phyloP scores from a whole-genome alignment of 352 stramenopile species.

The Plasmopara muralis region DNA sequence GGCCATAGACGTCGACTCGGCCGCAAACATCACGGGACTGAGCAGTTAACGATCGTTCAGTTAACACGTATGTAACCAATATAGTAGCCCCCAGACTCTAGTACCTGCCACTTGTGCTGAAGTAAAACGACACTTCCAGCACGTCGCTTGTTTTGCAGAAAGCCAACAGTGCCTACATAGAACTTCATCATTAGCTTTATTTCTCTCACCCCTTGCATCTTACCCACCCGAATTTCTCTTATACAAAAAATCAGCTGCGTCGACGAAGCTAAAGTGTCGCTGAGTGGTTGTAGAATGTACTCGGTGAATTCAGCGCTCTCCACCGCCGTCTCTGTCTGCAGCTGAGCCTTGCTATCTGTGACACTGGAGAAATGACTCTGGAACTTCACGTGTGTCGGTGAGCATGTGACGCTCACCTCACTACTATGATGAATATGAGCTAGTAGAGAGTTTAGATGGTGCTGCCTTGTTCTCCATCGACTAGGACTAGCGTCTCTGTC shows the following conservation, averaged over 20 bases:
- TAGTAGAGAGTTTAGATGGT: constrained; percentile 67
- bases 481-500: constrained; percentile 48
- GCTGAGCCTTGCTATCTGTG: constrained; percentile 60
- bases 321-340: constrained; percentile 80
- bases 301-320: constrained; percentile 71
- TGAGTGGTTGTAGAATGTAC: constrained; percentile 45
- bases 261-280: constrained; percentile 32
- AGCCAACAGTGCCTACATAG: constrained; percentile 37
- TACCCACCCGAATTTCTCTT: constrained; percentile 63
- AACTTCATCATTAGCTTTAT: constrained; percentile 4
- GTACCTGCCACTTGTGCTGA: constrained; percentile 56
- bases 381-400: constrained; percentile 60
- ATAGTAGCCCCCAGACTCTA: too few relatives aligned
- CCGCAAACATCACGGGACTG: constrained; percentile 66
- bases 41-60: constrained; percentile 1
- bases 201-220: neutral
- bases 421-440: constrained; percentile 77
- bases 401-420: constrained; percentile 68
- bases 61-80: too few relatives aligned
- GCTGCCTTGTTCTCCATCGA: constrained; percentile 52
- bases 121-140: constrained; percentile 68
- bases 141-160: constrained; percentile 81
- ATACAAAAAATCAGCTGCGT: constrained; percentile 81
- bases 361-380: constrained; percentile 68
- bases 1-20: constrained; percentile 62